Percentiles rank a stretch among this genome's conserved stretches.
Evolutionary conservation across 1,284 basidiomycete genomes (phyloP).

Genomic region (Irpex sp.): DNA sequence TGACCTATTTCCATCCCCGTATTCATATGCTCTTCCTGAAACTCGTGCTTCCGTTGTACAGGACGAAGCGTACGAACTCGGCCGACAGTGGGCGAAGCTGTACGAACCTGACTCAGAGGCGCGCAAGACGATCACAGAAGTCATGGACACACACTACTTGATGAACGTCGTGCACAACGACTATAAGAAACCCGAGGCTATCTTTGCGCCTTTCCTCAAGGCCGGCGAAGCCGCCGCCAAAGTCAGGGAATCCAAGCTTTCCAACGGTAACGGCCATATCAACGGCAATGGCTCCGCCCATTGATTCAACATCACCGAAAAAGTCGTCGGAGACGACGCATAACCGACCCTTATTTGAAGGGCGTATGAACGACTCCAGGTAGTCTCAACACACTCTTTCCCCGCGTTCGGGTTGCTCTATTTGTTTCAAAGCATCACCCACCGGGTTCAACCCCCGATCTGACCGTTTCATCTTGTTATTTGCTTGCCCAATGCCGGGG

Average conservation of each 20-base stretch:
- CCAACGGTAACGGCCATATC: conserved; percentile 16
- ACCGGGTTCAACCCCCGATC: conserved; percentile 78
- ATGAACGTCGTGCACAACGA: conserved; percentile 99
- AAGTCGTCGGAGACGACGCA: background rate
- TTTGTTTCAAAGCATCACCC: conserved; percentile 20
- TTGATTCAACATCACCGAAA: conserved; percentile 7
- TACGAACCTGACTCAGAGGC: conserved; percentile 81
- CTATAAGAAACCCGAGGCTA: conserved; percentile 80
- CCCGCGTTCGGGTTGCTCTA: conserved; percentile 21
- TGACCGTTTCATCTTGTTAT: background rate
- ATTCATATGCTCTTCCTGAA: background rate
- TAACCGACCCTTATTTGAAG: background rate
- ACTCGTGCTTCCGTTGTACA: conserved; percentile 23
- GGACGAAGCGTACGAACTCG: conserved; percentile 98
- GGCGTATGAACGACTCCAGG: background rate
- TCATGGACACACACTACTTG: conserved; percentile 85
- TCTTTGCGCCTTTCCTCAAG: conserved; percentile 85
- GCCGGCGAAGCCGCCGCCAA: conserved; percentile 60
- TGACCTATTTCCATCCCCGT: background rate
- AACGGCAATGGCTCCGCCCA: conserved; percentile 2
- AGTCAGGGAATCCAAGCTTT: conserved; percentile 24
- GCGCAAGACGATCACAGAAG: conserved; percentile 70
- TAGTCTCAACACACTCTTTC: conserved; percentile 16
- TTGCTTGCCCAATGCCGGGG: background rate
- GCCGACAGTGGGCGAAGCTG: conserved; percentile 88